These are phyloP conservation scores for Lichtheimia corymbifera DNA, from an alignment of 371 early-diverging fungal species.

Conservation along the genomic window DNA sequence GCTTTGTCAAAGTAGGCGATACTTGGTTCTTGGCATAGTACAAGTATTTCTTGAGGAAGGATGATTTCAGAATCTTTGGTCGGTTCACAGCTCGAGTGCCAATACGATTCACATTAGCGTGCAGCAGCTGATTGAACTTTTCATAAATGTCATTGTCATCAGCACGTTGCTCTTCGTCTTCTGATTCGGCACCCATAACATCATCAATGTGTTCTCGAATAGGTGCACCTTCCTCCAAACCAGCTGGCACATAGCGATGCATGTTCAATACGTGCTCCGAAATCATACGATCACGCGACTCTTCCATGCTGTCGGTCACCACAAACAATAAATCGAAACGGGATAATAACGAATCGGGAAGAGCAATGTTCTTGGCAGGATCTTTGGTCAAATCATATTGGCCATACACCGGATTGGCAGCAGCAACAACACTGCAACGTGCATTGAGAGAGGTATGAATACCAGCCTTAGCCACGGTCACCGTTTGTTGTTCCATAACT, in stretches of 20 bases:
- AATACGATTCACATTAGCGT: constrained; percentile 45
- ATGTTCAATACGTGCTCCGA: constrained; percentile 91
- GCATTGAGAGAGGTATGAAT: constrained; percentile 99
- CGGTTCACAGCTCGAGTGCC: constrained; percentile 24
- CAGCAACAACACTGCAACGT: constrained; percentile 98
- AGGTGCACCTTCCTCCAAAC: constrained; percentile 84
- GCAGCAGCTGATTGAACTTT: constrained; percentile 75
- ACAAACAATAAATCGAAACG: constrained; percentile 99
- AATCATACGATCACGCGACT: constrained; percentile 83
- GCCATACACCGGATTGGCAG: constrained; percentile 99
- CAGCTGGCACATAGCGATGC: constrained; percentile 90
- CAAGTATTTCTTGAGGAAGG: constrained; percentile 83
- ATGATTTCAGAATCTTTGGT: constrained; percentile 68
- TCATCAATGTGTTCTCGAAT: constrained; percentile 64
- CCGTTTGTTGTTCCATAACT: constrained; percentile 99
- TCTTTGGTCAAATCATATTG: constrained; percentile 78
- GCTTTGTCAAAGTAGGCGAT: constrained; percentile 68
- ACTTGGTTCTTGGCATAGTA: constrained; percentile 81
- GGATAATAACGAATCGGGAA: constrained; percentile 96
- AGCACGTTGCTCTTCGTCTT: constrained; percentile 45
- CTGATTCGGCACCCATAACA: constrained; percentile 50
- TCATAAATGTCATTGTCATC: constrained; percentile 72
- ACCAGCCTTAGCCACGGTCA: constrained; percentile 98
- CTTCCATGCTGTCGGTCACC: constrained; percentile 89
- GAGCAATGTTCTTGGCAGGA: constrained; percentile 96